These are phyloP conservation scores for Mycena indigotica DNA, from an alignment of 768 basidiomycete genomes.

Conservation along the genomic window DNA sequence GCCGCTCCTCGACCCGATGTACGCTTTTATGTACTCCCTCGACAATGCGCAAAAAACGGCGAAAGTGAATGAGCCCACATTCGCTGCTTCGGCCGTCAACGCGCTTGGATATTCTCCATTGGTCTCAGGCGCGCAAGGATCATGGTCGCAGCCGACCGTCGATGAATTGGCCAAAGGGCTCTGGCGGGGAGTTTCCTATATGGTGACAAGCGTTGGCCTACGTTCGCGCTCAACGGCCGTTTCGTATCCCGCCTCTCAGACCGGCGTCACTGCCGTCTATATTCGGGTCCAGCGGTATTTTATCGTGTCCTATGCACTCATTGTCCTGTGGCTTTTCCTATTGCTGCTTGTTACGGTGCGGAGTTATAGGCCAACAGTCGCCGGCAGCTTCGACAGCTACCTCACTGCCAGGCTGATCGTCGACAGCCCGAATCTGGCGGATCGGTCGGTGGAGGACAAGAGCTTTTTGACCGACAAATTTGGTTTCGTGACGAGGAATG, in stretches of 20 bases:
- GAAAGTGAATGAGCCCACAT: not conserved
- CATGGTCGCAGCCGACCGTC: conserved; percentile 7
- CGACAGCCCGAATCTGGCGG: conserved; percentile 3
- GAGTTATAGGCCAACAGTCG: conserved; percentile 14
- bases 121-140: not conserved
- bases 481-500: not conserved
- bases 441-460: not conserved
- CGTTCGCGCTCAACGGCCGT: conserved; percentile 12
- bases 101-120: conserved; percentile 1
- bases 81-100: not conserved
- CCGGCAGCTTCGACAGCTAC: conserved; percentile 16
- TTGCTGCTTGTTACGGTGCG: conserved; percentile 7
- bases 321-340: conserved; percentile 13
- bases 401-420: conserved; percentile 11
- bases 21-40: conserved; percentile 14
- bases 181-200: conserved; percentile 18
- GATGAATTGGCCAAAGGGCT: conserved; percentile 6
- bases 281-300: conserved; percentile 4
- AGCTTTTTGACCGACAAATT: not conserved
- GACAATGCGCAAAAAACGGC: not conserved
- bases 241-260: conserved; percentile 10
- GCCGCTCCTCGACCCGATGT: conserved; percentile 22
- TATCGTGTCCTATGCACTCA: conserved; percentile 3
- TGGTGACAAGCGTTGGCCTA: conserved; percentile 11
- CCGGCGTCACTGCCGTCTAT: conserved; percentile 8